These are phyloP conservation scores for Paramarasmius palmivorus DNA, from an alignment of 1,284 basidiomycete species.

Conservation along the genomic window DNA sequence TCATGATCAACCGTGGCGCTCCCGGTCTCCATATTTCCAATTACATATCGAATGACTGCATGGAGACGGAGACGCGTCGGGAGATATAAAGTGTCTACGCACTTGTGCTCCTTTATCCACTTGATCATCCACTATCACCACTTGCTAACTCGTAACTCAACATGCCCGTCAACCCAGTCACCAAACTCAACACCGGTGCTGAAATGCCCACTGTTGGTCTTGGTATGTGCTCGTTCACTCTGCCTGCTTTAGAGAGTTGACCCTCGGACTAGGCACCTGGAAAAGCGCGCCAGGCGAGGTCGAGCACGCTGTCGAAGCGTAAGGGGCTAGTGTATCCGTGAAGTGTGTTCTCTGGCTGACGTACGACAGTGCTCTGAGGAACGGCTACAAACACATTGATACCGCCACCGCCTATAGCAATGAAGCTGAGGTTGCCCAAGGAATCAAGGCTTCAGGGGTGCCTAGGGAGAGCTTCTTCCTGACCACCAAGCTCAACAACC, in stretches of 20 bases:
- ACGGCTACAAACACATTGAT: constrained; percentile 78
- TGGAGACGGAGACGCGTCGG: neutral
- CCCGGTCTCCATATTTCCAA: neutral
- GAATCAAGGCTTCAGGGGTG: constrained; percentile 75
- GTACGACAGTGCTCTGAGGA: constrained; percentile 53
- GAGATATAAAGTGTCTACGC: neutral
- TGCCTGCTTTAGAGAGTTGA: too few relatives aligned
- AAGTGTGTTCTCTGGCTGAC: too few relatives aligned
- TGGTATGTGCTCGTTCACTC: constrained; percentile 39
- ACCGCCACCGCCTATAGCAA: constrained; percentile 55
- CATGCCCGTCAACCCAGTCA: constrained; percentile 47
- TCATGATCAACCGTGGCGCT: too few relatives aligned
- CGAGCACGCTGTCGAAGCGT: constrained; percentile 63
- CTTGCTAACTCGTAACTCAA: too few relatives aligned
- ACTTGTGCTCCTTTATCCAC: neutral
- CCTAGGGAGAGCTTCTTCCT: constrained; percentile 69
- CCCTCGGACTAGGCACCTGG: constrained; percentile 63
- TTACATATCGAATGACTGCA: neutral
- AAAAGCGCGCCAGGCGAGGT: constrained; percentile 66
- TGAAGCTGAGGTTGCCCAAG: constrained; percentile 75
- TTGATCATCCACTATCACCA: neutral
- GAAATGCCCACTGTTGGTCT: constrained; percentile 78
- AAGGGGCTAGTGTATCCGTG: too few relatives aligned
- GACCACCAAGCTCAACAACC: constrained; percentile 78
- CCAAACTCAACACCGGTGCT: constrained; percentile 74